Base-by-base conservation (phyloP, 1,139 yeast genomes). In the Magnusiomyces sp. region DNA sequence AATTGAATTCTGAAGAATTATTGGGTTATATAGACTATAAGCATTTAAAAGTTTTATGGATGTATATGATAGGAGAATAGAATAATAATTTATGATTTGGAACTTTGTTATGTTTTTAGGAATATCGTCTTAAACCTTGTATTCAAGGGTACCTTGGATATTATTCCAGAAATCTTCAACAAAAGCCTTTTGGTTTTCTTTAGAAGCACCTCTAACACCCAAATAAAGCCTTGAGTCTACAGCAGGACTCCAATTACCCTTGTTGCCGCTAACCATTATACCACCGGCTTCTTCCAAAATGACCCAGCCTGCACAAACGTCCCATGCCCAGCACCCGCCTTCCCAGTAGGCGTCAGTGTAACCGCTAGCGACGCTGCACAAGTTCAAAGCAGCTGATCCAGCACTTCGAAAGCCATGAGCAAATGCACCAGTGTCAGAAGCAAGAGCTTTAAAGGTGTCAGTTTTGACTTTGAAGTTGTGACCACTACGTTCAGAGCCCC, bases 281-380 rank as follows among this genome's bases (percentile, higher is more conserved):
- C 83, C 83, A 11, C 83, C 83, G 1, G 83, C 76, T 59, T 79
- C 83, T 39, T 69, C 67, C 10, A 79, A 60, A 51, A 79, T 75
- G 52, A 79, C 71, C 82, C 81, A 78, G 37, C 82, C 82, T 5
- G 83, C 83, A 59, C 81, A 77, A 2, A 79, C 81, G 58, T 79
- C 83, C 83, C 83, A 79, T 6, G 78, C 73, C 56, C 74, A 77
- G 62, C 81, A 77, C 19, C 83, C 81, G 48, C 82, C 82, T 62
- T 78, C 82, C 81, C 83, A 79, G 64, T 79, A 79, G 34, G 77
- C 68, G 58, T 79, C 83, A 38, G 77, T 53, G 49, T 69, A 69
- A 2, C 83, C 83, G 6, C 79, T 69, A 1, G 83, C 81, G 10
- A 76, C 77, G 39, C 73, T 72, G 14, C 78, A 73, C 43, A 78